Conservation (phyloP, 352 stramenopile species). For the Phytopythium aichiense region DNA sequence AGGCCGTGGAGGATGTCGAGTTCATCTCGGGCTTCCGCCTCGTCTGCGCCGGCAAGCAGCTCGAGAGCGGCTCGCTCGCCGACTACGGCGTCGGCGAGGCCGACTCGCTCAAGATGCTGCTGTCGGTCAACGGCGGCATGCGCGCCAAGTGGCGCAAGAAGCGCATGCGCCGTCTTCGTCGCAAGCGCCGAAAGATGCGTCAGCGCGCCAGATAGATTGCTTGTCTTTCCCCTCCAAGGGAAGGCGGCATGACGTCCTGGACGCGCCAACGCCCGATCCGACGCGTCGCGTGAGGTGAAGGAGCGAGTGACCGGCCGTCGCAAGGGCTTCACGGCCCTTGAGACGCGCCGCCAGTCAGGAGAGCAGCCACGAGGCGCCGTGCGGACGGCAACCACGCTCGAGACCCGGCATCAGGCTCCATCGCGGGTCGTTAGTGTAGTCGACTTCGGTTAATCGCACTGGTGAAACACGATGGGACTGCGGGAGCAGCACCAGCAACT, state of each 20-base stretch:
- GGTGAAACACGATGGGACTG: not conserved
- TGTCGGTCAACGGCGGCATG: constrained; percentile 93
- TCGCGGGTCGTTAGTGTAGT: constrained; percentile 2
- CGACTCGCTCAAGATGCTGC: constrained; percentile 90
- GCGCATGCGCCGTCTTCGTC: constrained; percentile 96
- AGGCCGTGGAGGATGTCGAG: constrained; percentile 93
- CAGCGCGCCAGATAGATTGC: constrained; percentile 96
- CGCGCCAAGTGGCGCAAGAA: constrained; percentile 98
- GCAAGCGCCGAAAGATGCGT: constrained; percentile 99
- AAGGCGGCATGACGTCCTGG: constrained; percentile 5
- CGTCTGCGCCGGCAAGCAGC: constrained; percentile 79
- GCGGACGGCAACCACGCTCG: constrained; percentile 1
- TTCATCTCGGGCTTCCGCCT: constrained; percentile 94
- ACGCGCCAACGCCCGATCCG: constrained; percentile 3
- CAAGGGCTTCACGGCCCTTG: not conserved
- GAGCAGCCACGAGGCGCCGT: not conserved
- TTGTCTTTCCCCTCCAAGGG: not conserved
- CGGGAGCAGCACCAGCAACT: constrained; percentile 5
- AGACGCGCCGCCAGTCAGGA: not conserved
- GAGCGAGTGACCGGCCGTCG: not conserved
- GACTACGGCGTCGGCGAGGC: constrained; percentile 92
- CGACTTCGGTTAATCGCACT: not conserved
- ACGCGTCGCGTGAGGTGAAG: not conserved
- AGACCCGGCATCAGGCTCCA: not conserved
- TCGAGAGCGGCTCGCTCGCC: constrained; percentile 82